Evolutionary conservation across 192 early-diverging fungal genomes (phyloP), one percentile per base, ranked within the genome.

Genomic region (Pilobolus umbonatus): DNA sequence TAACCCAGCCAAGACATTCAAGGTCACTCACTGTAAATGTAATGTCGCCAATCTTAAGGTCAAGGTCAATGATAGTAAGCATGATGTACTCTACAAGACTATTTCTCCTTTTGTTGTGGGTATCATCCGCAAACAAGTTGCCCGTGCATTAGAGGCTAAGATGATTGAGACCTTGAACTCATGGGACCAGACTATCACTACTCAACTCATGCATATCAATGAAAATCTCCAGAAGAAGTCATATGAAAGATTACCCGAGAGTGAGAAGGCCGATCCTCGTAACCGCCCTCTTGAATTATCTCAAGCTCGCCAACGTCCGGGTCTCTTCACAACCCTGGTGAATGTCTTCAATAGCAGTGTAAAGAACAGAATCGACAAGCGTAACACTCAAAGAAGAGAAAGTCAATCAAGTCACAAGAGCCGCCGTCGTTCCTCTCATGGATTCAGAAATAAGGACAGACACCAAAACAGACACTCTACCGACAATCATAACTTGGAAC

Each of bases 71-170:
- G 44, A 54, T 28, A 55, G 58, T 25, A 38, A 34, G 17, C 48
- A 52, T 11, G 43, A 56, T 15, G 31, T 61, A 0, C 11, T 75
- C 31, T 71, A 71, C 30, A 53, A 34, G 4, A 51, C 71, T 0
- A 62, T 67, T 35, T 62, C 62, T 26, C 66, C 74, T 8, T 65
- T 75, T 24, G 53, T 75, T 28, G 68, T 60, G 19, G 60, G 65
- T 32, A 55, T 62, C 7, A 59, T 75, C 49, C 64, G 65, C 31
- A 64, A 65, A n/a, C 62, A 69, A 15, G 53, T 75, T n/a, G 66
- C 69, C 1, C 63, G 34, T 6, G 62, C 69, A 1, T 38, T 75
- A 1, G 74, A 71, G 35, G 30, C 59, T n/a, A 67, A 75, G 57
- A 56, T 75, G 22, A 38, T 25, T 5, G 40, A 71, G 19, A 45